Conservation (phyloP, 169 alveolate genomes). For the Toxoplasma gondii region DNA sequence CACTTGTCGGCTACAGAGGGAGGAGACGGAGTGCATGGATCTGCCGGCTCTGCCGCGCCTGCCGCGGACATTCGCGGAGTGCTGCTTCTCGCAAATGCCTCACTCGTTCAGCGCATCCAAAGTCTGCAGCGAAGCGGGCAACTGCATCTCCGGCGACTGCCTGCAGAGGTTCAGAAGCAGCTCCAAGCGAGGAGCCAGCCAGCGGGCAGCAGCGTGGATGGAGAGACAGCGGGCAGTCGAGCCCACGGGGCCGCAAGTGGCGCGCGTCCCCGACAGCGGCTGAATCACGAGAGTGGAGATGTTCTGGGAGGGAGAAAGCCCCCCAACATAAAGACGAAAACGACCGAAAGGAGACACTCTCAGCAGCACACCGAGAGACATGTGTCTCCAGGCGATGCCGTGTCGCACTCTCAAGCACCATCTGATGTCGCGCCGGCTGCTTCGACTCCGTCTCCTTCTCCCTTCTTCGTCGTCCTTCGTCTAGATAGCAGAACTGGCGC, state of each 20-base stretch:
- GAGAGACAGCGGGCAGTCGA: background rate
- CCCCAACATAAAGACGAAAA: background rate
- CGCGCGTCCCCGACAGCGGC: too few species aligned
- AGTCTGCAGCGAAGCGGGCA: background rate
- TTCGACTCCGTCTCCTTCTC: conserved; percentile 5
- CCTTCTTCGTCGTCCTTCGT: background rate
- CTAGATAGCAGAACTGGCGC: background rate
- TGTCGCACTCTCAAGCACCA: background rate
- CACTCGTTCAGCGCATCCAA: conserved; percentile 17
- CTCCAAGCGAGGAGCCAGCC: background rate
- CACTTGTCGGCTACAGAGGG: background rate
- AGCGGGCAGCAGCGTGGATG: background rate
- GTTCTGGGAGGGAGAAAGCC: background rate
- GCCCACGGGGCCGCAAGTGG: too few species aligned
- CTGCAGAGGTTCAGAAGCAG: background rate
- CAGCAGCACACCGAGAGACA: background rate
- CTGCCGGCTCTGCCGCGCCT: background rate
- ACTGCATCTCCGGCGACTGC: conserved; percentile 24
- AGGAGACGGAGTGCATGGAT: background rate
- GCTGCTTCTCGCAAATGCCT: conserved; percentile 2
- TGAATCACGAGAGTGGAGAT: too few species aligned
- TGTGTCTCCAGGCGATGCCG: background rate
- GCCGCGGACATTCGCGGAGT: conserved; percentile 32
- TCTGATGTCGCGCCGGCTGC: background rate
- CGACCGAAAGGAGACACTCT: background rate